A percentile compares a stretch with the other conserved stretches of the same genome.
Conservation (phyloP, 306 rosid species). For the Citrullus mucosospermus region DNA sequence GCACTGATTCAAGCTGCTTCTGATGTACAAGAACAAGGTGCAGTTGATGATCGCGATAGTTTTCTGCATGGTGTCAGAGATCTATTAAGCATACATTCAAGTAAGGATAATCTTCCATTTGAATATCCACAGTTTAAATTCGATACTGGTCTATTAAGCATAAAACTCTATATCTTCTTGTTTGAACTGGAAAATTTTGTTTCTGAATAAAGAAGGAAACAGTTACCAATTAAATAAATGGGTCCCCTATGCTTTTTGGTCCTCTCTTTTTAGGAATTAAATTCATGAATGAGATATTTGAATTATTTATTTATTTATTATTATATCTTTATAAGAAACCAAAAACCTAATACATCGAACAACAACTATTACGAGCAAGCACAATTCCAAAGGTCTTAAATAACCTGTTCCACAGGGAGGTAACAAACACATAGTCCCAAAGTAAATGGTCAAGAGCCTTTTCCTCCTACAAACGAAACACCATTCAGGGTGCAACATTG, state of each 20-base stretch:
- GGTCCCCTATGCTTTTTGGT: not conserved
- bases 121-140: not conserved
- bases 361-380: too few species aligned
- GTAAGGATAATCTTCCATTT: slow-evolving; percentile 26
- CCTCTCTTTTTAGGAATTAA: not conserved
- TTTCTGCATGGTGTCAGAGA: slow-evolving; percentile 94
- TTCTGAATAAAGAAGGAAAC: not conserved
- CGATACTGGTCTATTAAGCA: not conserved
- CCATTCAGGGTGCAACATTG: too few species aligned
- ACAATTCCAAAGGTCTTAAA: too few species aligned
- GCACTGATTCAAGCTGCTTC: slow-evolving; percentile 88
- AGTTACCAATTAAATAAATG: not conserved
- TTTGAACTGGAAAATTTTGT: not conserved
- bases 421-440: too few species aligned
- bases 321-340: too few species aligned
- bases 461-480: too few species aligned
- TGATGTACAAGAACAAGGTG: slow-evolving; percentile 93
- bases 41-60: slow-evolving; percentile 86
- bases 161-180: not conserved
- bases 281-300: not conserved
- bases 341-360: too few species aligned
- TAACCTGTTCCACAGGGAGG: too few species aligned
- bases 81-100: slow-evolving; percentile 82
- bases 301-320: not conserved
- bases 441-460: too few species aligned